These are phyloP conservation scores for Xylaria longipes DNA, from an alignment of 495 filamentous ascomycete genomes.

Conservation along the genomic window DNA sequence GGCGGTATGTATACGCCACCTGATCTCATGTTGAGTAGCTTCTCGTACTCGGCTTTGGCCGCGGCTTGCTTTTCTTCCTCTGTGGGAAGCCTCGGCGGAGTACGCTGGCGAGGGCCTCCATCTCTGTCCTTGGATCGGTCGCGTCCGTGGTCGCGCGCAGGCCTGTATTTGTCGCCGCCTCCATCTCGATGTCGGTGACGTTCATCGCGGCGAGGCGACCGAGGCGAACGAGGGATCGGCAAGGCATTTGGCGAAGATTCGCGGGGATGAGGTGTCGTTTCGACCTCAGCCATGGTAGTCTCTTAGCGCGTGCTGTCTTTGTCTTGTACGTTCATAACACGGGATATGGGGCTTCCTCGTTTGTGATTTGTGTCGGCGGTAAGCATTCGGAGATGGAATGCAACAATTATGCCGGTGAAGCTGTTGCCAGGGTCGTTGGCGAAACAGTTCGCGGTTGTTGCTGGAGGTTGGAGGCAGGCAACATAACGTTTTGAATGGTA, in stretches of 20 bases:
- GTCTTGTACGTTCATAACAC: background rate
- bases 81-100: conserved; percentile 62
- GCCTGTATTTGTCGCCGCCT: conserved; percentile 49
- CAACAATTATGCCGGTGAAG: background rate
- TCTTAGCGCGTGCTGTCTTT: conserved; percentile 8
- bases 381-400: background rate
- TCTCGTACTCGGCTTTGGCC: conserved; percentile 90
- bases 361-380: background rate
- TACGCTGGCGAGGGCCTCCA: conserved; percentile 51
- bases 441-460: conserved; percentile 15
- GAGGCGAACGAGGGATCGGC: conserved; percentile 33
- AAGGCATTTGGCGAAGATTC: conserved; percentile 35
- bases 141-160: conserved; percentile 31
- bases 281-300: conserved; percentile 40
- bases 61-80: conserved; percentile 81
- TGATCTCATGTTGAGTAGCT: conserved; percentile 85
- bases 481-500: background rate
- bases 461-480: background rate
- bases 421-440: conserved; percentile 6
- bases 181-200: conserved; percentile 48
- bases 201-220: conserved; percentile 35
- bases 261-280: conserved; percentile 34
- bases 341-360: background rate
- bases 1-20: conserved; percentile 97
- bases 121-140: conserved; percentile 33